Evolutionary conservation across 2,329 filamentous ascomycete genomes (phyloP).

Genomic region (Venturia effusa): DNA sequence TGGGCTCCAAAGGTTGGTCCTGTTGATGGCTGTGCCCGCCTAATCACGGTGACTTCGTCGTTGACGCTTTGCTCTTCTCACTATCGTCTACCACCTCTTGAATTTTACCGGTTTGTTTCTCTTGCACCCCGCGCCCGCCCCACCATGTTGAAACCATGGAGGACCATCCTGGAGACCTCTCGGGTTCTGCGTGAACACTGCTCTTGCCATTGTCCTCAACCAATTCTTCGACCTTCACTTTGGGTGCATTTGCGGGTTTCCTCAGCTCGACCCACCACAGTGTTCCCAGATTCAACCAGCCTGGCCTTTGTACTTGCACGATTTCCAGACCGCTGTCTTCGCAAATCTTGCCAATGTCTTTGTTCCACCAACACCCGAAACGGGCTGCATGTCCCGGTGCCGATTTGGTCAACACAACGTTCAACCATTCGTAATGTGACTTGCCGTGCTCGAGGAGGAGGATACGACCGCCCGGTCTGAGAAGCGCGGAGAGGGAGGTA

Average conservation of each 20-base stretch:
- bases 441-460: slow-evolving; percentile 40
- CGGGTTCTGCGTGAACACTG: background rate
- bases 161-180: background rate
- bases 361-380: slow-evolving; percentile 43
- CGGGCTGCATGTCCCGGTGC: slow-evolving; percentile 37
- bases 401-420: slow-evolving; percentile 33
- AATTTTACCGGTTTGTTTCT: background rate
- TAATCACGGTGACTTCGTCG: background rate
- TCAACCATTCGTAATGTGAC: slow-evolving; percentile 37
- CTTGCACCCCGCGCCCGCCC: background rate
- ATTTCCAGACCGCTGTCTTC: slow-evolving; percentile 37
- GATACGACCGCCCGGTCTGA: slow-evolving; percentile 34
- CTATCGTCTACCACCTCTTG: background rate
- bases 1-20: too few species aligned
- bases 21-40: too few species aligned
- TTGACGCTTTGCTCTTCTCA: background rate
- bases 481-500: slow-evolving; percentile 31
- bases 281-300: slow-evolving; percentile 32
- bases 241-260: slow-evolving; percentile 8
- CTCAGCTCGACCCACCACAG: slow-evolving; percentile 39
- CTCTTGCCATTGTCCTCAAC: background rate
- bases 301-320: slow-evolving; percentile 31
- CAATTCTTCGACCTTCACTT: background rate
- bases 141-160: background rate
- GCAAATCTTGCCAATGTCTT: slow-evolving; percentile 38